Evolutionary conservation across 108 stramenopile genomes (phyloP).

Genomic region (Fragilaria radians): DNA sequence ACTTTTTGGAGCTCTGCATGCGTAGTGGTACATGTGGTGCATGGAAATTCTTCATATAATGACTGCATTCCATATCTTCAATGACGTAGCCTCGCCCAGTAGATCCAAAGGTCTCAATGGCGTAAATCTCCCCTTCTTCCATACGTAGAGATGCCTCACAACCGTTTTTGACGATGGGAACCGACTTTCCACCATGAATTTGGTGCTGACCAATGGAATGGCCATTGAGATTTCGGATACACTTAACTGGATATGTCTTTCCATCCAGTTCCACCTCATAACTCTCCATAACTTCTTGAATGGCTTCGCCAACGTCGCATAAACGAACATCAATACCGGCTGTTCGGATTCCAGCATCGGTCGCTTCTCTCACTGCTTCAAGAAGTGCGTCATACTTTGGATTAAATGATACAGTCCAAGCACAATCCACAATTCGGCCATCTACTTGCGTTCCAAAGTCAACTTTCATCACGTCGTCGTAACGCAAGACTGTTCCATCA

Average conservation of each 20-base stretch:
- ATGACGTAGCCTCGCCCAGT: conserved; percentile 96
- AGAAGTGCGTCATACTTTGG: conserved; percentile 86
- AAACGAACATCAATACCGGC: conserved; percentile 96
- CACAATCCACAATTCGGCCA: conserved; percentile 98
- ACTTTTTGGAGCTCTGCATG: conserved; percentile 82
- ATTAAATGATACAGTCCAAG: conserved; percentile 97
- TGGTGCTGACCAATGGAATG: conserved; percentile 97
- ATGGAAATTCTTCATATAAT: conserved; percentile 98
- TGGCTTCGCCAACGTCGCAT: conserved; percentile 94
- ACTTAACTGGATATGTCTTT: conserved; percentile 87
- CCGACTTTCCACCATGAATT: conserved; percentile 96
- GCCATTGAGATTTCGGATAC: conserved; percentile 95
- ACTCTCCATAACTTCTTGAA: conserved; percentile 98
- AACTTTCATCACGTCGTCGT: conserved; percentile 95
- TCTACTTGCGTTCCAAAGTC: conserved; percentile 99
- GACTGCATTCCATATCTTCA: conserved; percentile 97
- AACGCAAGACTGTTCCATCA: conserved; percentile 86
- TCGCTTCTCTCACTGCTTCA: conserved; percentile 92
- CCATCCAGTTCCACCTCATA: conserved; percentile 96
- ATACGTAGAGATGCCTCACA: conserved; percentile 93
- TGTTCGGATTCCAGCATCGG: conserved; percentile 86
- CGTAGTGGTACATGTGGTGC: conserved; percentile 94
- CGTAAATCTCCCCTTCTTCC: conserved; percentile 98
- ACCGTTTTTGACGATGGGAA: conserved; percentile 93
- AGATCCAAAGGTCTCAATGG: conserved; percentile 98